A percentile compares a stretch with the other conserved stretches of the same genome.
Evolutionary conservation across 1,284 basidiomycete species (phyloP).

Genomic region (Ganoderma lingzhi): DNA sequence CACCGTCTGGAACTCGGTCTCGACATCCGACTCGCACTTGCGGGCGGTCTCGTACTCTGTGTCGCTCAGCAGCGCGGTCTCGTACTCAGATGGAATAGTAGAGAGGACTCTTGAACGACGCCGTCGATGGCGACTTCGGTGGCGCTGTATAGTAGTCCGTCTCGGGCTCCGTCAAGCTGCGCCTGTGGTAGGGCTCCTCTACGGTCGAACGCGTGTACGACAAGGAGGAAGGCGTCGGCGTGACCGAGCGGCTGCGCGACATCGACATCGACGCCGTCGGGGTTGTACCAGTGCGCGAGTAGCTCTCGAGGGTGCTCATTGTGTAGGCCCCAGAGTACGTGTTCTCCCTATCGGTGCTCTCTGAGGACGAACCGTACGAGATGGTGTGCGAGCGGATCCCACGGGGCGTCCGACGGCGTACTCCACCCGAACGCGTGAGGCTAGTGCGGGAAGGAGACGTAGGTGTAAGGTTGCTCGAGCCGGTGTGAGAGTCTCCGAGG

Average conservation of each 20-base stretch:
- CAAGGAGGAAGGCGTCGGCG: conserved; percentile 44
- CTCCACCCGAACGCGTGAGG: conserved; percentile 64
- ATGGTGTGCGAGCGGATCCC: conserved; percentile 45
- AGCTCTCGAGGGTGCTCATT: conserved; percentile 45
- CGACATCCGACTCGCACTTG: conserved; percentile 51
- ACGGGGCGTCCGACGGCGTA: conserved; percentile 58
- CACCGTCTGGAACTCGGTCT: conserved; percentile 58
- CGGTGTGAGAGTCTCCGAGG: conserved; percentile 64
- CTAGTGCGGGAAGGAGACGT: conserved; percentile 44
- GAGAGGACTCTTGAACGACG: conserved; percentile 53
- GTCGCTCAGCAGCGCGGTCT: conserved; percentile 56
- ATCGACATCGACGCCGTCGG: conserved; percentile 23
- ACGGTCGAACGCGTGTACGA: conserved; percentile 37
- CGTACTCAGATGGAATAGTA: conserved; percentile 62
- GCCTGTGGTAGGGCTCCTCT: conserved; percentile 18
- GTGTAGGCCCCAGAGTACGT: conserved; percentile 35
- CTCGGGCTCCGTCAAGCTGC: conserved; percentile 25
- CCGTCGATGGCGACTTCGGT: conserved; percentile 48
- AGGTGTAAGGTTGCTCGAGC: conserved; percentile 42
- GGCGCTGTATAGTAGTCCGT: conserved; percentile 39
- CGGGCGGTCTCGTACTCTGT: conserved; percentile 62
- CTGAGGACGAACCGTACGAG: conserved; percentile 46
- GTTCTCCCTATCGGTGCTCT: conserved; percentile 68
- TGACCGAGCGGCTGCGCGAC: conserved; percentile 40
- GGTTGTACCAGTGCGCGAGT: conserved; percentile 34